phyloP scores from a whole-genome alignment of 371 early-diverging fungal genomes.

The Lichtheimia corymbifera region DNA sequence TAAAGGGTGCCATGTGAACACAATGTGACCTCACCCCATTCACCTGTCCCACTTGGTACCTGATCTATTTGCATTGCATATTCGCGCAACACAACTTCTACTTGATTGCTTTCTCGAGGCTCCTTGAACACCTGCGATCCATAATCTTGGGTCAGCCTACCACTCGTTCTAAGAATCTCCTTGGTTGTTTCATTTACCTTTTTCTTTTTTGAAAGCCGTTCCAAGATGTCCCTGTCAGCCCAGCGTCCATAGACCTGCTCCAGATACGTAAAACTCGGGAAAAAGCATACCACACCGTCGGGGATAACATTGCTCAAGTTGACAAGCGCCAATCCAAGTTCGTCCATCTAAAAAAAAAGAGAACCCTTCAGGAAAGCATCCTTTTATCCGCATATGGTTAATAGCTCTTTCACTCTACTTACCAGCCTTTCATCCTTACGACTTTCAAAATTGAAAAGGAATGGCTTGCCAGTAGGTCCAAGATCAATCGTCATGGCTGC shows the following conservation, averaged over 20 bases:
- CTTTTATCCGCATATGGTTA: not conserved
- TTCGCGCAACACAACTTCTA: constrained; percentile 62
- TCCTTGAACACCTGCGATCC: constrained; percentile 62
- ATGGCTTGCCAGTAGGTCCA: constrained; percentile 63
- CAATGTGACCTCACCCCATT: too few relatives aligned
- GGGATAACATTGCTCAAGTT: constrained; percentile 86
- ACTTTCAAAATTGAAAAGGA: constrained; percentile 76
- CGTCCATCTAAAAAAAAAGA: constrained; percentile 58
- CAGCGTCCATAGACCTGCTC: constrained; percentile 66
- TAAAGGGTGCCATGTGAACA: too few relatives aligned
- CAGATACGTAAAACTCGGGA: constrained; percentile 89
- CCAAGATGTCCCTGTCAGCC: constrained; percentile 45
- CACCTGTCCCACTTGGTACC: not conserved
- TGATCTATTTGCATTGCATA: constrained; percentile 56
- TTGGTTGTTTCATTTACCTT: constrained; percentile 34
- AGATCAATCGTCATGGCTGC: constrained; percentile 61
- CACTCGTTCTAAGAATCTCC: not conserved
- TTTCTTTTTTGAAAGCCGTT: constrained; percentile 59
- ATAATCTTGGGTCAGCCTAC: not conserved
- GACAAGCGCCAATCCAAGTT: constrained; percentile 69
- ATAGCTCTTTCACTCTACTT: not conserved
- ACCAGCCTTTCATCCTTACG: constrained; percentile 59
- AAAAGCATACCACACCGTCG: constrained; percentile 93
- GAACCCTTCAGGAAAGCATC: not conserved
- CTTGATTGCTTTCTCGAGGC: constrained; percentile 59